Evolutionary conservation across 768 basidiomycete genomes (phyloP).

Genomic region (Ephemerocybe angulata): DNA sequence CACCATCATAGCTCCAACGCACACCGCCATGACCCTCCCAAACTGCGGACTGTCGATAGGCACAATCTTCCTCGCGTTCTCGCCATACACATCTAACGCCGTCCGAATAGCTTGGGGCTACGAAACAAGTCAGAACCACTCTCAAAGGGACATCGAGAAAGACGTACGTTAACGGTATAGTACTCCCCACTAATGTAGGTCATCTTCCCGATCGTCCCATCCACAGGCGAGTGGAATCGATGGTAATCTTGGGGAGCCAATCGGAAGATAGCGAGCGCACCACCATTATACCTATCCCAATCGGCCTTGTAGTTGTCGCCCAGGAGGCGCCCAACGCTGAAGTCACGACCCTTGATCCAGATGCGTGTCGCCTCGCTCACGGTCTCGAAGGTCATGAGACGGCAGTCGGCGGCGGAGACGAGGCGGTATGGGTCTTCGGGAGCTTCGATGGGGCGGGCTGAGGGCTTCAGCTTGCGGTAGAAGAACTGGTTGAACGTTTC

Average conservation of each 20-base stretch:
- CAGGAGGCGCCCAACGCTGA: slow-evolving; percentile 73
- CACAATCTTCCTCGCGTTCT: slow-evolving; percentile 90
- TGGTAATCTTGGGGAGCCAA: slow-evolving; percentile 96
- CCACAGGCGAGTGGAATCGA: slow-evolving; percentile 86
- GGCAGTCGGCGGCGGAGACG: slow-evolving; percentile 91
- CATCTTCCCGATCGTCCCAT: slow-evolving; percentile 80
- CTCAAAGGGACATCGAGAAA: neutral
- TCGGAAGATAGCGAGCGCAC: slow-evolving; percentile 85
- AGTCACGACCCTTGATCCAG: slow-evolving; percentile 98
- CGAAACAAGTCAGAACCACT: neutral
- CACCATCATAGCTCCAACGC: slow-evolving; percentile 94
- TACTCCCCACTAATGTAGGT: slow-evolving; percentile 86
- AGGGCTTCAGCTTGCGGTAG: slow-evolving; percentile 83
- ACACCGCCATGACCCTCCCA: slow-evolving; percentile 89
- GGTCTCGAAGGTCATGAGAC: slow-evolving; percentile 91
- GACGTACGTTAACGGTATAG: slow-evolving; percentile 87
- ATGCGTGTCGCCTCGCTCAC: slow-evolving; percentile 81
- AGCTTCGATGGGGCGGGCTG: slow-evolving; percentile 69
- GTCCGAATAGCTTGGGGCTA: slow-evolving; percentile 93
- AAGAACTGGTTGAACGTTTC: slow-evolving; percentile 95
- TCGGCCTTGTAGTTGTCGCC: slow-evolving; percentile 74
- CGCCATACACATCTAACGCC: slow-evolving; percentile 87
- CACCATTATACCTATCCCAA: slow-evolving; percentile 69
- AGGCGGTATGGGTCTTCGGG: slow-evolving; percentile 74
- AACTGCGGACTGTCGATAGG: slow-evolving; percentile 88